Conservation (phyloP, 2,329 filamentous ascomycete species). For the Exophiala sp. region DNA sequence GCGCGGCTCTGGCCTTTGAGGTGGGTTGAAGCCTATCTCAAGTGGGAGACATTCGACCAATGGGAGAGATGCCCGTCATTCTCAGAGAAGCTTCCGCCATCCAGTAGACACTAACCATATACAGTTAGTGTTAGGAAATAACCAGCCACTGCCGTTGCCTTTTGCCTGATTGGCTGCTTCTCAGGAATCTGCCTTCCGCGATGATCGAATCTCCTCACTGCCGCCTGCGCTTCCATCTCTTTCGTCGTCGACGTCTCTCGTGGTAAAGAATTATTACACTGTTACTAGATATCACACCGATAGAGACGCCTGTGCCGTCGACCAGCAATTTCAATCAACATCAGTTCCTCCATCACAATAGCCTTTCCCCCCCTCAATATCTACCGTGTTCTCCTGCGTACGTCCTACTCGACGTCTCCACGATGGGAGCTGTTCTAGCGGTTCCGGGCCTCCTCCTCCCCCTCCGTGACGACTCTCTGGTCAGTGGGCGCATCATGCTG, state of each 20-base stretch:
- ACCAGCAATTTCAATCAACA: background rate
- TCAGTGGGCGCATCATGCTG: conserved; percentile 86
- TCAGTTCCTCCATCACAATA: background rate
- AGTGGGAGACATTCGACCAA: background rate
- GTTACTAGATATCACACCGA: background rate
- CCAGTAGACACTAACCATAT: background rate
- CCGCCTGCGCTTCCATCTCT: conserved; percentile 7
- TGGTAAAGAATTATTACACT: background rate
- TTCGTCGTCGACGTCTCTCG: background rate
- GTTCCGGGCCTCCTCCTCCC: conserved; percentile 82
- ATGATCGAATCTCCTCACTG: background rate
- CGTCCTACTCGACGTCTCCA: conserved; percentile 21
- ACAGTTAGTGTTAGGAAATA: background rate
- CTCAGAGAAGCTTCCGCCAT: background rate
- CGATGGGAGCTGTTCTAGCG: conserved; percentile 87
- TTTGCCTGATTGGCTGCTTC: background rate
- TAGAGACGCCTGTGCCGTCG: too few relatives aligned
- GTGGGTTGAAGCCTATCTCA: background rate
- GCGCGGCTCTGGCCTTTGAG: background rate
- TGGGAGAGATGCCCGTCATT: background rate
- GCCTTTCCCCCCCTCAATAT: background rate
- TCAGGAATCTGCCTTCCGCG: background rate
- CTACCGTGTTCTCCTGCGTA: background rate
- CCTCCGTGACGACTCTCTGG: conserved; percentile 74
- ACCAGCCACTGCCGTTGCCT: background rate